These are phyloP conservation scores for Tolypocladium ophioglossoides DNA, from an alignment of 2,329 filamentous ascomycete species.

Conservation along the genomic window DNA sequence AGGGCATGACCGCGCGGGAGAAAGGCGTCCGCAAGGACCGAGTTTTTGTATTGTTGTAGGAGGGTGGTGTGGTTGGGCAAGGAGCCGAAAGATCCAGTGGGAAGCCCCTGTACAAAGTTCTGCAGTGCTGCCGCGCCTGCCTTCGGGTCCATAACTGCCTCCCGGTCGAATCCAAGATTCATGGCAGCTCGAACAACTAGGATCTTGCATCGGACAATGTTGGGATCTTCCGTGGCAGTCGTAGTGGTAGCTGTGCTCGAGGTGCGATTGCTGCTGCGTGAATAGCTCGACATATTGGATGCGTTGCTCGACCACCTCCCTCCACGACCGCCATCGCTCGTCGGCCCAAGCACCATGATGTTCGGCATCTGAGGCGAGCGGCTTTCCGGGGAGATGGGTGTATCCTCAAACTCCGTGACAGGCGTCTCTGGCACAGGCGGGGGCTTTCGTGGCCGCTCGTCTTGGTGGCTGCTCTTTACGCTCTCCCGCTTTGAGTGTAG, in stretches of 20 bases:
- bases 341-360: slow-evolving; percentile 75
- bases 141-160: slow-evolving; percentile 33
- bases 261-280: slow-evolving; percentile 54
- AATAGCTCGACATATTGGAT: slow-evolving; percentile 70
- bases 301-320: slow-evolving; percentile 75
- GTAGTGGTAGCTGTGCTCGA: slow-evolving; percentile 65
- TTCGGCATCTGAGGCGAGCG: slow-evolving; percentile 69
- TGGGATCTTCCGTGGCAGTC: slow-evolving; percentile 59
- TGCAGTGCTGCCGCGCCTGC: slow-evolving; percentile 48
- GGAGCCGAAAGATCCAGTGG: slow-evolving; percentile 68
- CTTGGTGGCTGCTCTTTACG: slow-evolving; percentile 31
- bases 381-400: slow-evolving; percentile 70
- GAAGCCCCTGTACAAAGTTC: slow-evolving; percentile 65
- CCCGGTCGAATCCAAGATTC: slow-evolving; percentile 68
- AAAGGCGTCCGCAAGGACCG: slow-evolving; percentile 61
- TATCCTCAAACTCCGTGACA: slow-evolving; percentile 91
- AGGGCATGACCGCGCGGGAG: slow-evolving; percentile 29
- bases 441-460: slow-evolving; percentile 38
- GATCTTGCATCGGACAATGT: slow-evolving; percentile 66
- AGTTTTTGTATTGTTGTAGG: slow-evolving; percentile 68
- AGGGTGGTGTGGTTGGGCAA: slow-evolving; percentile 59
- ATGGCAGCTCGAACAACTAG: slow-evolving; percentile 78
- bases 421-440: slow-evolving; percentile 70
- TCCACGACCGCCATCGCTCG: slow-evolving; percentile 44
- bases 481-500: slow-evolving; percentile 42